Base-by-base conservation (phyloP, 1,284 basidiomycete genomes). In the Neotropicomus parvogracilis region DNA sequence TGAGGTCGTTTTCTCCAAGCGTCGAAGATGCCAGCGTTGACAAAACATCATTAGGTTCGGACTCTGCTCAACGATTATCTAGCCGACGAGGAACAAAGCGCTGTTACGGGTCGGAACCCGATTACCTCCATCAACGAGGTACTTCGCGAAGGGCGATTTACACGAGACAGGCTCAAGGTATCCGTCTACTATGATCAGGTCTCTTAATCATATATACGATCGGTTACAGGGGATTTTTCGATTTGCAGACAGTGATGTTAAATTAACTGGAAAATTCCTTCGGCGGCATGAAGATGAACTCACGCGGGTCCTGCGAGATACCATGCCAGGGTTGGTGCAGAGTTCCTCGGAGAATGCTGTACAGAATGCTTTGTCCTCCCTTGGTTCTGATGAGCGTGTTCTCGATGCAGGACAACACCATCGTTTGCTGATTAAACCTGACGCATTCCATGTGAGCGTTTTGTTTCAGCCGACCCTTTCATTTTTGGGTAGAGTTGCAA, bases 101-200 rank as follows among this genome's bases (percentile, higher is more conserved):
- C 83, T 4, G 76, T 83, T 12, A 77, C 88, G 9, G 83, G 87
- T 6, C 77, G 92, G 34, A 94, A 94, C 63, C 88, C 91, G 2
- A 88, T 97, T 44, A 82, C 87, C 6, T 94, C 95, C 3, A 91
- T 99, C 67, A 97, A 97, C 59, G 95, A 98, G 60, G 85, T 95
- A 10, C 77, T 99, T 31, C 80, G 90, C n/a, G 88, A 91, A 49
- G 87, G 89, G 16, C 84, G 81, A 56, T 81, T 86, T 53, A 75
- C 73, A 14, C 77, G 91, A 52, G 91, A 95, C 59, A 86, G 77
- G 64, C 73, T 79, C 49, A 93, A 91, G 75, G 91, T 91, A 57
- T 46, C 48, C 26, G 60, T 57, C 36, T 34, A 37, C 9, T 6
- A 49, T 33, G 6, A 27, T 48, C 38, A 26, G 7, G 17, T 45